Base-by-base conservation (phyloP, 306 rosid genomes). In the Hylodesmum podocarpum region DNA sequence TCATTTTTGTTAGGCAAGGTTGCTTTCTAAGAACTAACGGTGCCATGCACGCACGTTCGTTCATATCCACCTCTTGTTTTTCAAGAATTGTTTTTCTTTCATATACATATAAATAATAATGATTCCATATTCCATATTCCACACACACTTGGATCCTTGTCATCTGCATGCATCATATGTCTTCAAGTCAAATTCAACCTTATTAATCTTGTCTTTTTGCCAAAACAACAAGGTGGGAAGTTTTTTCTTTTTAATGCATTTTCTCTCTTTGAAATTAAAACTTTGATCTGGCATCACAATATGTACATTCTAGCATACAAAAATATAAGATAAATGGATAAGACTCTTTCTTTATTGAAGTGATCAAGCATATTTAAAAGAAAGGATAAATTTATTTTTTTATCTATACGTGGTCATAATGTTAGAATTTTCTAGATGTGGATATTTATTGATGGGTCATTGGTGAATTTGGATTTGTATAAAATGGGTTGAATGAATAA, bases 61-160 rank as follows among this genome's bases (percentile, higher is more conserved):
- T 73, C 72, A 71, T 58, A 75, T 70, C 81, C 66, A 57, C 58
- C 61, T 5, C 27, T 39, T 46, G 66, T 57, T 67, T 76, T 75
- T 47, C 18, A 69, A 33, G 11, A 66, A 44, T 44, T 62, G 27
- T 31, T 58, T 58, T 73, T 61, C 55, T 50, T 64, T 24, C 33
- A 63, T 51, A 22, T 31, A 11, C 27, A n/a, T 29, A 14, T 59
- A 28, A 29, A 6, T 14, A 29, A 33, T 62, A 8, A 47, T 14
- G 57, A 67, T 73, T 43, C 7, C 8, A 16, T 2, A 69, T 66
- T 54, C 50, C 28, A 57, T 34, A 55, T 55, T 55, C 63, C 36
- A 25, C 4, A 43, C 82, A 46, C 47, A 72, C 72, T 21, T 72
- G 77, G 77, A 78, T 78, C 83, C 74, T 15, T 36, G 28, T 79